phyloP scores from a whole-genome alignment of 441 rosid species.

The Sinapis alba region DNA sequence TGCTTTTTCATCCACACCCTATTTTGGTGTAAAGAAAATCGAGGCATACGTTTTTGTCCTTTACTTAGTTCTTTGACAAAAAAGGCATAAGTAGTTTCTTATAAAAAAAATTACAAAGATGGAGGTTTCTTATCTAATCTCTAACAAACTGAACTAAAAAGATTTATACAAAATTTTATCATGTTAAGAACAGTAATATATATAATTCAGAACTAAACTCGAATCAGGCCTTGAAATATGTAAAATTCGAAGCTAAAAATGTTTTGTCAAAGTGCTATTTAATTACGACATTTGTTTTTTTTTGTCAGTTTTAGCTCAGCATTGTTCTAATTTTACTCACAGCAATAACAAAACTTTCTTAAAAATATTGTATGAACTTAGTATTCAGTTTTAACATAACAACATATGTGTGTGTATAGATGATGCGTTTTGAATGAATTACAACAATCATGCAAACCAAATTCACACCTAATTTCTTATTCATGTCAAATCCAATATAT shows the following conservation, averaged over 20 bases:
- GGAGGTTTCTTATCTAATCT: neutral
- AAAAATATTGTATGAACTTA: neutral
- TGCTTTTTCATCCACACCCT: conserved; percentile 16
- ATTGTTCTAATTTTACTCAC: neutral
- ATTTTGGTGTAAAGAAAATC: neutral
- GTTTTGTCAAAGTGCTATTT: neutral
- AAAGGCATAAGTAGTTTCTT: neutral
- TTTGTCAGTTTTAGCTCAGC: neutral
- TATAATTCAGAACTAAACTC: neutral
- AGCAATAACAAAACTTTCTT: neutral
- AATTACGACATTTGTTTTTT: neutral
- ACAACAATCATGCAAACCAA: conserved; percentile 29
- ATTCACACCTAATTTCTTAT: conserved; percentile 19
- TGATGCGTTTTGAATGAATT: conserved; percentile 23
- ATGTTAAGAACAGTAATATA: neutral
- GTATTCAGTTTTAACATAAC: neutral
- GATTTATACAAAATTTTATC: neutral
- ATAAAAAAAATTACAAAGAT: neutral
- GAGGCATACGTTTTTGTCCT: neutral
- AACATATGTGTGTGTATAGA: too few relatives aligned
- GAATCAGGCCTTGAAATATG: neutral
- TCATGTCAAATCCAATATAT: conserved; percentile 25
- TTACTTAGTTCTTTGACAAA: neutral
- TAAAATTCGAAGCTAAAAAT: neutral
- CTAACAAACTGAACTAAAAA: neutral